Conservation (phyloP, 352 stramenopile genomes). For the Globisporangium spiculum region DNA sequence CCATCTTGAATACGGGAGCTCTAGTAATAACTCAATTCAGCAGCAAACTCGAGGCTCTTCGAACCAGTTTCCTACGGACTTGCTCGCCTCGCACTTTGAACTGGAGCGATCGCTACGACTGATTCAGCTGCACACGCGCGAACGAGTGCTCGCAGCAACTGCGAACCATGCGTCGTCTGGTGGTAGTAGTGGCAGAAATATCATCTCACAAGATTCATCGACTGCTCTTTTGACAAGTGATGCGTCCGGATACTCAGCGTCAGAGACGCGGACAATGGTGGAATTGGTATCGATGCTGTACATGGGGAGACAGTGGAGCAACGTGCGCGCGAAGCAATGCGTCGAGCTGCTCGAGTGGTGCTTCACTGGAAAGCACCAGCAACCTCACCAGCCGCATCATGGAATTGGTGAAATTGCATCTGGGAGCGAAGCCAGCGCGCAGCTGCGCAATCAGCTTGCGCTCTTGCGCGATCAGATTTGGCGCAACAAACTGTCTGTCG, state of each 20-base stretch:
- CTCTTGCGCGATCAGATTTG: conserved; percentile 25
- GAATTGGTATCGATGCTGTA: conserved; percentile 36
- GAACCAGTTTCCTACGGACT: conserved; percentile 23
- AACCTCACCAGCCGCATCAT: neutral
- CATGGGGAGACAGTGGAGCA: conserved; percentile 24
- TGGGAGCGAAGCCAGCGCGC: conserved; percentile 4
- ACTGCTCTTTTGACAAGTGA: conserved; percentile 1
- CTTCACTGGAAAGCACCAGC: conserved; percentile 10
- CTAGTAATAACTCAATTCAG: neutral
- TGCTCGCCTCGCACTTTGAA: conserved; percentile 46
- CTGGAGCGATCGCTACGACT: conserved; percentile 26
- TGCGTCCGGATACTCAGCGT: neutral
- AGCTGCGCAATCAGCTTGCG: conserved; percentile 16
- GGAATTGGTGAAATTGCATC: neutral
- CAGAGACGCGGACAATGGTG: conserved; percentile 16
- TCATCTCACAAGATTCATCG: neutral
- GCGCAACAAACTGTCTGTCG: conserved; percentile 15
- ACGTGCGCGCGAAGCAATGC: conserved; percentile 25
- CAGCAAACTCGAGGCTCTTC: neutral
- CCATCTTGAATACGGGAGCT: conserved; percentile 17
- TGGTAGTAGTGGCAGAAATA: conserved; percentile 6
- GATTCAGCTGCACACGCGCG: conserved; percentile 29
- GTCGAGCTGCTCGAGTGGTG: conserved; percentile 35
- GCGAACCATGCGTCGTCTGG: conserved; percentile 7
- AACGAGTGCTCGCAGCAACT: conserved; percentile 25